phyloP scores from a whole-genome alignment of 306 rosid species.

The Malus sylvestris region DNA sequence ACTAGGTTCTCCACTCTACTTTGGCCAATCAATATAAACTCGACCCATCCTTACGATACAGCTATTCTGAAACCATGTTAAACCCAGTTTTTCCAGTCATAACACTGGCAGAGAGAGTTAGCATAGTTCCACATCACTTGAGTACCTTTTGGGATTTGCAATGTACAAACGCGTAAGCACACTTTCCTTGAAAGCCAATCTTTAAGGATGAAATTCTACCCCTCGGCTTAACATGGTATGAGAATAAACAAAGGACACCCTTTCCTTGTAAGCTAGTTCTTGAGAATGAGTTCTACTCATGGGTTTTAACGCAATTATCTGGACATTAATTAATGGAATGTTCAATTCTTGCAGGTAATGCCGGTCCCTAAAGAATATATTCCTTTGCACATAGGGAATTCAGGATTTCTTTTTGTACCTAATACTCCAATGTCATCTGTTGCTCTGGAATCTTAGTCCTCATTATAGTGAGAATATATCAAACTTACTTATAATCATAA shows the following conservation, averaged over 20 bases:
- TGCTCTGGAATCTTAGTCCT: no score
- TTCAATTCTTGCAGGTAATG: neutral
- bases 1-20: neutral
- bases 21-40: neutral
- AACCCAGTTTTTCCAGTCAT: neutral
- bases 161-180: neutral
- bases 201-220: neutral
- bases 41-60: neutral
- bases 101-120: neutral
- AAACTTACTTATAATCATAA: no score
- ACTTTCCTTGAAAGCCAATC: neutral
- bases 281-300: no score
- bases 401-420: neutral
- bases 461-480: neutral
- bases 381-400: neutral
- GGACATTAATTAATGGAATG: no score
- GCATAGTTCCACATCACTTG: neutral
- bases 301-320: no score
- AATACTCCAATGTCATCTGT: no score
- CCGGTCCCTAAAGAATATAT: neutral
- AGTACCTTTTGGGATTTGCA: neutral
- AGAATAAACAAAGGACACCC: no score
- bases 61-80: neutral
- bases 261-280: no score
- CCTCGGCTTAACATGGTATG: neutral